These are phyloP conservation scores for Didymella sp. DNA, from an alignment of 2,329 filamentous ascomycete genomes.

Conservation along the genomic window DNA sequence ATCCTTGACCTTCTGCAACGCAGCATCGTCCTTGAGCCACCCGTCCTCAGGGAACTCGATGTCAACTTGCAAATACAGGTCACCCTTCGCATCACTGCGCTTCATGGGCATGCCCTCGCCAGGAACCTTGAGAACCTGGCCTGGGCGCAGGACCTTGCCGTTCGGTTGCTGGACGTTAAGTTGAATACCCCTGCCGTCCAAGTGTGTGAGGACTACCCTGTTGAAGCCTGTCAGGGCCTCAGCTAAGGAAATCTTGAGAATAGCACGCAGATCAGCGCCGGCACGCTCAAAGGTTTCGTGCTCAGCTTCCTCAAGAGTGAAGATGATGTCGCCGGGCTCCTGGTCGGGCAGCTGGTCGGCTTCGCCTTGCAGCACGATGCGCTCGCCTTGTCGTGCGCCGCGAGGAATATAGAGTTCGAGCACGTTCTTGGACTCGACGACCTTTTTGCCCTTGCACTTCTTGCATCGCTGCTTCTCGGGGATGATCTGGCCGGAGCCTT, in stretches of 20 bases:
- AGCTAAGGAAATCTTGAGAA: constrained; percentile 78
- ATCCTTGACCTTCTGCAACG: constrained; percentile 73
- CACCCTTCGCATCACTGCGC: constrained; percentile 80
- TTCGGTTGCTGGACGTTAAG: constrained; percentile 72
- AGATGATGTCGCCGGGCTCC: constrained; percentile 90
- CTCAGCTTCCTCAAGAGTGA: constrained; percentile 80
- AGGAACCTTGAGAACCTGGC: constrained; percentile 81
- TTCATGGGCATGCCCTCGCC: constrained; percentile 97
- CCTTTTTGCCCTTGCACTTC: constrained; percentile 95
- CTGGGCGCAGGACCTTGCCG: constrained; percentile 82
- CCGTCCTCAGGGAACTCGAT: constrained; percentile 88
- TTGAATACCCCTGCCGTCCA: constrained; percentile 90
- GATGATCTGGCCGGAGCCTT: constrained; percentile 83
- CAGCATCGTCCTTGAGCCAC: constrained; percentile 75
- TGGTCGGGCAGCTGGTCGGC: constrained; percentile 91
- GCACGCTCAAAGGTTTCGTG: constrained; percentile 84
- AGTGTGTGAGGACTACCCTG: constrained; percentile 86
- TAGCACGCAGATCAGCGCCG: constrained; percentile 82
- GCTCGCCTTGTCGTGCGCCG: constrained; percentile 79
- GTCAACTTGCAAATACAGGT: constrained; percentile 85
- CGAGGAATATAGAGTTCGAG: constrained; percentile 95
- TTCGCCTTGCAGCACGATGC: constrained; percentile 89
- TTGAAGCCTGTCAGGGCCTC: constrained; percentile 91
- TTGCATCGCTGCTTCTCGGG: constrained; percentile 98
- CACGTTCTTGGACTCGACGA: constrained; percentile 87